phyloP scores from a whole-genome alignment of 495 filamentous ascomycete species.

The Saxophila tyrrhenica region DNA sequence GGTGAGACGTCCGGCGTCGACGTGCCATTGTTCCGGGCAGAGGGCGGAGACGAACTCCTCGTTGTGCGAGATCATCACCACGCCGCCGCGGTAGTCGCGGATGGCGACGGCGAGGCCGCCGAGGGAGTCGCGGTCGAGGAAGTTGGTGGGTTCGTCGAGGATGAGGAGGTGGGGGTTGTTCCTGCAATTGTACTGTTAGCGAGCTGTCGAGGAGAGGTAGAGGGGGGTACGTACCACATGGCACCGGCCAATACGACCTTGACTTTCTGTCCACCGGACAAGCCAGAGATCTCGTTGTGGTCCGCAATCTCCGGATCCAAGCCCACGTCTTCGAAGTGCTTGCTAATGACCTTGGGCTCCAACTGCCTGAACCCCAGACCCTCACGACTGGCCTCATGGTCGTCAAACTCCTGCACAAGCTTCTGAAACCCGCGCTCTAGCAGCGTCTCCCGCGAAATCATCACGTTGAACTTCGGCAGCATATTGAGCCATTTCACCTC shows the following conservation, averaged over 20 bases:
- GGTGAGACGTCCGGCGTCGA: conserved; percentile 74
- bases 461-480: conserved; percentile 85
- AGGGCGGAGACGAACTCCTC: conserved; percentile 95
- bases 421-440: conserved; percentile 77
- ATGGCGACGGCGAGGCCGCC: conserved; percentile 93
- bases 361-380: conserved; percentile 91
- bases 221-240: conserved; percentile 15
- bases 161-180: conserved; percentile 97
- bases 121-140: conserved; percentile 93
- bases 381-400: conserved; percentile 94
- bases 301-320: conserved; percentile 96
- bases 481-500: conserved; percentile 88
- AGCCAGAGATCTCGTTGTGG: conserved; percentile 94
- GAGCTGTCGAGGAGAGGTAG: not conserved
- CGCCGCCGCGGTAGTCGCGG: conserved; percentile 92
- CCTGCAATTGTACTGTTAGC: conserved; percentile 23
- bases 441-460: conserved; percentile 88
- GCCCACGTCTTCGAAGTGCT: conserved; percentile 96
- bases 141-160: conserved; percentile 98
- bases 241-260: conserved; percentile 97
- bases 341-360: conserved; percentile 82
- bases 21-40: conserved; percentile 88
- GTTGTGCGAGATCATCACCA: conserved; percentile 99
- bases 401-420: conserved; percentile 93
- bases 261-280: conserved; percentile 98